A percentile compares a stretch with the other conserved stretches of the same genome.
Conservation (phyloP, 2,329 filamentous ascomycete species). For the Zymoseptoria tritici region DNA sequence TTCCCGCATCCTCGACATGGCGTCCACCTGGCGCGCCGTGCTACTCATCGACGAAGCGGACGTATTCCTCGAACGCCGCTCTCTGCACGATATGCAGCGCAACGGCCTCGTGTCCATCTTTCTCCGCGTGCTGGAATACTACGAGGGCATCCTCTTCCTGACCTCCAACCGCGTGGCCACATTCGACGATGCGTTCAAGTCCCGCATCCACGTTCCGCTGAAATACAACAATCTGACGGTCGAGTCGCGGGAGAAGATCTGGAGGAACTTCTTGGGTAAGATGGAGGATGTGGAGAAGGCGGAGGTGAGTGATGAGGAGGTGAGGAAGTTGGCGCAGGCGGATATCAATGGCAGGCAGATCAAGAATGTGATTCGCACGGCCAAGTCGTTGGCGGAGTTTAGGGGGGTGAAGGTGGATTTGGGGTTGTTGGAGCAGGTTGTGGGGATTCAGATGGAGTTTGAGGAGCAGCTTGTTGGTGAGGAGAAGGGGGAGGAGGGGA, state of each 20-base stretch:
- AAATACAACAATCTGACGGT: slow-evolving; percentile 22
- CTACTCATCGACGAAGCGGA: slow-evolving; percentile 79
- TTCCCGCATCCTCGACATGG: slow-evolving; percentile 64
- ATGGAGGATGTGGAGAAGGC: slow-evolving; percentile 6
- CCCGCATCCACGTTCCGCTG: slow-evolving; percentile 30
- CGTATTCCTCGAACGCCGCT: slow-evolving; percentile 73
- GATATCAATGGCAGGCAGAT: slow-evolving; percentile 26
- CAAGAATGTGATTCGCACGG: slow-evolving; percentile 26
- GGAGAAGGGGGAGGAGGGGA: not conserved
- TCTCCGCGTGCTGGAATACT: slow-evolving; percentile 34
- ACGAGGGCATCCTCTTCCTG: slow-evolving; percentile 32
- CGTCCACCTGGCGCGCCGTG: slow-evolving; percentile 80
- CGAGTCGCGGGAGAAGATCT: slow-evolving; percentile 18
- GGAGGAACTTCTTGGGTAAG: slow-evolving; percentile 20
- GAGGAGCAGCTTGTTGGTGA: slow-evolving; percentile 18
- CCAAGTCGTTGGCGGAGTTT: slow-evolving; percentile 21
- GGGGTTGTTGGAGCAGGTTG: slow-evolving; percentile 21
- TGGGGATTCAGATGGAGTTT: slow-evolving; percentile 23
- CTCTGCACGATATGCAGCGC: slow-evolving; percentile 72
- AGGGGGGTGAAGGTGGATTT: slow-evolving; percentile 16
- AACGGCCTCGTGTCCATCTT: slow-evolving; percentile 67
- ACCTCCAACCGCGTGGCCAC: slow-evolving; percentile 31
- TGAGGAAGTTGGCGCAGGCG: slow-evolving; percentile 15
- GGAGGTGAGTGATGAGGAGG: slow-evolving; percentile 14
- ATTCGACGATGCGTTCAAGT: slow-evolving; percentile 34